phyloP scores from a whole-genome alignment of 805 yeast genomes.

The Clavispora vitiphila region DNA sequence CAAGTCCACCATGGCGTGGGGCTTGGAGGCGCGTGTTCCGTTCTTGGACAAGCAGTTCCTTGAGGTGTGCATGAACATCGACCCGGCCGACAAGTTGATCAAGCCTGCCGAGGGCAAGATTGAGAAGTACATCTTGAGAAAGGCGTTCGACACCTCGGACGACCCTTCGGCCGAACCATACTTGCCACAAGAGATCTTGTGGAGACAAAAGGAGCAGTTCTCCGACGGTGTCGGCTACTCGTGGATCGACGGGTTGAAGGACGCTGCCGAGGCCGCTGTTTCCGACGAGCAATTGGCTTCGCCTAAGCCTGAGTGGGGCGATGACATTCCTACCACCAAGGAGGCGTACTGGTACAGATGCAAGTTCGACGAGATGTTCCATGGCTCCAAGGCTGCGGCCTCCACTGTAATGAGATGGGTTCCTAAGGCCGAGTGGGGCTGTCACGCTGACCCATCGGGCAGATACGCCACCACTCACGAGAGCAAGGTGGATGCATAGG shows the following conservation, averaged over 20 bases:
- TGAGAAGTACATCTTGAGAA: constrained; percentile 94
- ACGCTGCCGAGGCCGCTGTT: constrained; percentile 81
- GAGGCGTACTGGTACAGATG: constrained; percentile 99
- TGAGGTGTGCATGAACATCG: constrained; percentile 89
- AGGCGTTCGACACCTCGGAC: constrained; percentile 92
- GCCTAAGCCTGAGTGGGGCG: constrained; percentile 96
- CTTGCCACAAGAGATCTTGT: constrained; percentile 91
- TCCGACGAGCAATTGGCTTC: constrained; percentile 85
- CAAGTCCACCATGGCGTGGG: constrained; percentile 99
- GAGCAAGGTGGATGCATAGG: constrained; percentile 31
- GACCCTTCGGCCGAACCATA: constrained; percentile 77
- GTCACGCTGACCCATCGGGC: constrained; percentile 98
- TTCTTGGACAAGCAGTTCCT: constrained; percentile 93
- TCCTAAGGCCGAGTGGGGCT: constrained; percentile 99
- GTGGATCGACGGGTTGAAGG: constrained; percentile 98
- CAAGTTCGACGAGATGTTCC: constrained; percentile 88
- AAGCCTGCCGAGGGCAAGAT: constrained; percentile 65
- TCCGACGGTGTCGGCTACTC: constrained; percentile 99
- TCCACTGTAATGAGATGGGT: constrained; percentile 98
- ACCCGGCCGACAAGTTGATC: constrained; percentile 89
- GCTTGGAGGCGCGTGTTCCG: constrained; percentile 98
- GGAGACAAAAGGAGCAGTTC: constrained; percentile 99
- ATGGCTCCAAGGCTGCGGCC: constrained; percentile 84
- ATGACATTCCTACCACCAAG: constrained; percentile 91
- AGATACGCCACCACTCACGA: constrained; percentile 92